These are phyloP conservation scores for Parsonsia alboflavescens DNA, from an alignment of 257 asterid genomes.

Conservation along the genomic window DNA sequence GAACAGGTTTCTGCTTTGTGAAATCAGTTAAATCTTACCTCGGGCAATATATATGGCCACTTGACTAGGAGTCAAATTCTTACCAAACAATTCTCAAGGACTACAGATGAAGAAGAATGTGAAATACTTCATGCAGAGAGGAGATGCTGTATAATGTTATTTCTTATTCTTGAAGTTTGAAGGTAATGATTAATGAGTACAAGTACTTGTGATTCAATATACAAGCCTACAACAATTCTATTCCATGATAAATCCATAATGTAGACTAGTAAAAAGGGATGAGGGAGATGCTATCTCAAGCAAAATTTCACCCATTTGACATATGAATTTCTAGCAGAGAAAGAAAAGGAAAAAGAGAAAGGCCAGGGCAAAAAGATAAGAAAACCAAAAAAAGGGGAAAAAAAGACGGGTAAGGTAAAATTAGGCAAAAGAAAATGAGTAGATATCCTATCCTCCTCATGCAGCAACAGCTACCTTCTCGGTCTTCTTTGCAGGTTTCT, in stretches of 20 bases:
- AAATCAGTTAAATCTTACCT: background rate
- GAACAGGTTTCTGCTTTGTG: background rate
- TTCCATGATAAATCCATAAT: constrained; percentile 16
- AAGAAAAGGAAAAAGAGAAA: background rate
- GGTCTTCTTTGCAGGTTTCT: constrained; percentile 31
- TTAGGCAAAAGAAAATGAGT: background rate
- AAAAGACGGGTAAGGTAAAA: background rate
- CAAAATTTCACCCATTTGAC: background rate
- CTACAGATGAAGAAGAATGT: background rate
- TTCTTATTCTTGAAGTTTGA: background rate
- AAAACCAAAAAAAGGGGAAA: background rate
- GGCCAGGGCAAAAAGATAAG: background rate
- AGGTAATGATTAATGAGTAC: background rate
- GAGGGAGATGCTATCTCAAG: background rate
- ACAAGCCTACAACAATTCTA: constrained; percentile 27
- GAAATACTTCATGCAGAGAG: background rate
- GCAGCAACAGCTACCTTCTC: constrained; percentile 45
- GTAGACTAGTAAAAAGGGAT: constrained; percentile 18
- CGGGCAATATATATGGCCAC: background rate
- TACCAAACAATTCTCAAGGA: background rate
- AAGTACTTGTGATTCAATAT: background rate
- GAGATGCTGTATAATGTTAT: background rate
- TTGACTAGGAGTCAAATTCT: background rate
- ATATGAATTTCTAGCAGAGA: background rate
- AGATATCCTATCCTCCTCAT: constrained; percentile 18